Evolutionary conservation across 805 yeast species (phyloP), one percentile per base, ranked within the genome.

Genomic region (Metschnikowia anglica): DNA sequence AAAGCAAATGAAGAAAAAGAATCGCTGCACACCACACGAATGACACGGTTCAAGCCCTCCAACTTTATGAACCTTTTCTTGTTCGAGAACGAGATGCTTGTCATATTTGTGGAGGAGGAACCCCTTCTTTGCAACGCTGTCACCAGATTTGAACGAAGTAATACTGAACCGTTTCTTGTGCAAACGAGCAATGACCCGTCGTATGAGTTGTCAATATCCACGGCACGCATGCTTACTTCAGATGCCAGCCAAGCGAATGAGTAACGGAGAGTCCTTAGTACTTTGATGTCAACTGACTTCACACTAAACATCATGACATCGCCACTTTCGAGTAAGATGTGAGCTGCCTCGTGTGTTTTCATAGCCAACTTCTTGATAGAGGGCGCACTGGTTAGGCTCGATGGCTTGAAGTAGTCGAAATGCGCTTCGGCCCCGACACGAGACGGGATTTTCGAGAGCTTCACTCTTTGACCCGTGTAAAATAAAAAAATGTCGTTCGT

Each of bases 151-250:
- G 63, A 51, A 11, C 65, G 74, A 50, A 69, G 66, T 51, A 76
- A 88, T 0, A 78, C 86, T 17, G 83, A 74, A 0, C 97, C 97
- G 37, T 80, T 79, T 16, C 68, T 60, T 0, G 93, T 83, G 48
- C 85, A 77, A 1, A 90, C 58, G 1, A 89, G 66, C 2, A 87
- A 60, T 0, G 86, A 79, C 0, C 95, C 95, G 54, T 83, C 85
- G 13, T 63, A 67, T 2, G 85, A 76, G 33, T 83, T 72, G 54
- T 82, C 91, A 24, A 85, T 74, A 62, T 88, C 95, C 3, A 65
- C 67, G 36, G 79, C 88, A 42, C 66, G 70, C 72, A 79, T 64
- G 51, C 78, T 81, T 9, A 62, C 59, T 37, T 77, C 77, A 42
- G 77, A 70, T 0, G 90, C 86, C 24, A 64, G 72, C 91, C 93